Evolutionary conservation across 169 alveolate species (phyloP).

Genomic region (Fabrea salina): DNA sequence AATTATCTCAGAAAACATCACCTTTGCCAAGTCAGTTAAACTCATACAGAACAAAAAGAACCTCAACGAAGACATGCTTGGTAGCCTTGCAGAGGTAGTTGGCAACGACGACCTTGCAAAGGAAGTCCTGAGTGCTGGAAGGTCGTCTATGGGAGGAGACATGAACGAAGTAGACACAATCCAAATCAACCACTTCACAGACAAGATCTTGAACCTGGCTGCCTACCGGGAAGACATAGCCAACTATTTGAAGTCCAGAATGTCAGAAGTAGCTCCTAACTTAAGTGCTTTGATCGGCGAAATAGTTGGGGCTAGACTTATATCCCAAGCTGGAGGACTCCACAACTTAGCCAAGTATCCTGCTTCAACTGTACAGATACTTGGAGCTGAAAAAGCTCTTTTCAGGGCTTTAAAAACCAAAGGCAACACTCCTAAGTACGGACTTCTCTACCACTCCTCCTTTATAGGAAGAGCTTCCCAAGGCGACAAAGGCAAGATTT

Average conservation of each 20-base stretch:
- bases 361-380: slow-evolving; percentile 94
- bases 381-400: slow-evolving; percentile 98
- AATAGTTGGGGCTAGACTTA: slow-evolving; percentile 93
- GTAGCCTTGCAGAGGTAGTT: slow-evolving; percentile 78
- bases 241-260: slow-evolving; percentile 87
- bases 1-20: slow-evolving; percentile 93
- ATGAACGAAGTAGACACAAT: slow-evolving; percentile 88
- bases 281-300: slow-evolving; percentile 95
- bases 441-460: slow-evolving; percentile 94
- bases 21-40: slow-evolving; percentile 88
- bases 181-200: slow-evolving; percentile 89
- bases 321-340: slow-evolving; percentile 97
- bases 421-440: slow-evolving; percentile 99
- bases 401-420: slow-evolving; percentile 96
- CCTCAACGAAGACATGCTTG: slow-evolving; percentile 51
- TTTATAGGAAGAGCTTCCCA: slow-evolving; percentile 95
- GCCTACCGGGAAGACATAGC: slow-evolving; percentile 87
- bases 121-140: slow-evolving; percentile 85
- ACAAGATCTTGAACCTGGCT: slow-evolving; percentile 86
- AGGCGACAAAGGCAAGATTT: slow-evolving; percentile 94
- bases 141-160: slow-evolving; percentile 96
- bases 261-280: slow-evolving; percentile 98
- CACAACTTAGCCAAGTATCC: slow-evolving; percentile 95
- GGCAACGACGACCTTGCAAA: slow-evolving; percentile 89
- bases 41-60: slow-evolving; percentile 79